Percentiles rank a stretch among this genome's conserved stretches.
These are phyloP conservation scores for Nicotiana paniculata DNA, from an alignment of 257 asterid genomes.

Conservation along the genomic window DNA sequence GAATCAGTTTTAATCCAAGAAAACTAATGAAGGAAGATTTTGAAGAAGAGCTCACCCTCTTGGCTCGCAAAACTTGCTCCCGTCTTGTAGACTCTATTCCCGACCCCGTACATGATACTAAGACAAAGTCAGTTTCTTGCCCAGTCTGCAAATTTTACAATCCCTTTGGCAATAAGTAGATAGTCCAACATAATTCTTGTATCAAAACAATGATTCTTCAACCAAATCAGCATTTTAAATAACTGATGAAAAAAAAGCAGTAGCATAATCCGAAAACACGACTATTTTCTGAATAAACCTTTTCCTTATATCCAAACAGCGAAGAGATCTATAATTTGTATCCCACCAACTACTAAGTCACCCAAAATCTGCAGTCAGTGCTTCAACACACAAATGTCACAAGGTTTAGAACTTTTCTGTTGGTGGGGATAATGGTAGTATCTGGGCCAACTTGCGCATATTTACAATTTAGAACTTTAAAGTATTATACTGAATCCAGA, in stretches of 20 bases:
- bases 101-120: slow-evolving; percentile 92
- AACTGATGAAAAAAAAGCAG: not conserved
- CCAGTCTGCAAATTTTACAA: slow-evolving; percentile 66
- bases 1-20: slow-evolving; percentile 13
- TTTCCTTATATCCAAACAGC: not conserved
- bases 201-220: not conserved
- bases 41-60: slow-evolving; percentile 50
- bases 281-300: not conserved
- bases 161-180: slow-evolving; percentile 1
- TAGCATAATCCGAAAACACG: not conserved
- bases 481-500: not conserved
- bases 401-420: not conserved
- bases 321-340: not conserved
- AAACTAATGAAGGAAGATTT: not conserved
- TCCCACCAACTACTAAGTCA: not conserved
- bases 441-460: not conserved
- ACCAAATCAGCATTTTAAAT: not conserved
- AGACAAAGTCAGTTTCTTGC: slow-evolving; percentile 89
- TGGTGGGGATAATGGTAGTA: not conserved
- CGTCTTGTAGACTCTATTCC: slow-evolving; percentile 77
- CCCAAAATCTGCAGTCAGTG: not conserved
- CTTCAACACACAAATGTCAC: not conserved
- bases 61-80: slow-evolving; percentile 89
- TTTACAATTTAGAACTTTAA: not conserved
- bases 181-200: not conserved